Evolutionary conservation across 73 alveolate species (phyloP).

Genomic region (Tetrahymena elliotti): DNA sequence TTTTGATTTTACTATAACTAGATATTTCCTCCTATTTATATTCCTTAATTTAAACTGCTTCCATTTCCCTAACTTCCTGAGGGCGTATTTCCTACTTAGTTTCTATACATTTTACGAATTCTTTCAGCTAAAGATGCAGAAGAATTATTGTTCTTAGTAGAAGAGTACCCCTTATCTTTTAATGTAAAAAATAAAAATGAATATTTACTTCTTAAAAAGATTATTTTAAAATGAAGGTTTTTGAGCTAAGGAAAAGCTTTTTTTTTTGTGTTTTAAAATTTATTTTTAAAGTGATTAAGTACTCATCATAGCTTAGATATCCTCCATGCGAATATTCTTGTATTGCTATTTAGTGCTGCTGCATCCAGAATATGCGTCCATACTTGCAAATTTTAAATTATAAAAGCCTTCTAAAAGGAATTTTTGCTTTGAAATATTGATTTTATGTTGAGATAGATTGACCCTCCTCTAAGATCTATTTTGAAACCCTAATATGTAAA

Average conservation of each 20-base stretch:
- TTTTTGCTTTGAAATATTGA: neutral
- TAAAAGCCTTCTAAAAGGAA: neutral
- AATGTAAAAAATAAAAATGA: neutral
- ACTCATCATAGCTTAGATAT: neutral
- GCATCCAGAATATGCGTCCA: slow-evolving; percentile 1
- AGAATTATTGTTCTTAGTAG: neutral
- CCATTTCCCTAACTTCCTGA: neutral
- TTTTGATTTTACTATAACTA: neutral
- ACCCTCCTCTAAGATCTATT: neutral
- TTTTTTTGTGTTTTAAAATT: neutral
- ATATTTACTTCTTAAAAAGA: neutral
- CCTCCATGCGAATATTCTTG: neutral
- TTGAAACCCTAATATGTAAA: neutral
- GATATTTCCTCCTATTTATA: neutral
- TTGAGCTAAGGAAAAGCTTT: too few species aligned
- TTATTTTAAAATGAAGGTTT: too few species aligned
- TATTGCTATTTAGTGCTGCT: neutral
- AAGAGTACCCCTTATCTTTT: neutral
- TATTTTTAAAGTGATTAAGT: neutral
- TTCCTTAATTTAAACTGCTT: neutral
- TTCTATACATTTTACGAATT: neutral
- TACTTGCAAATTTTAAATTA: neutral
- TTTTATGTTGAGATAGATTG: neutral
- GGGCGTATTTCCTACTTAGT: neutral
- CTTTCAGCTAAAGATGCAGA: neutral